Evolutionary conservation across 2,329 filamentous ascomycete genomes (phyloP), one percentile per base, ranked within the genome.

Genomic region (Aureobasidium sp.): DNA sequence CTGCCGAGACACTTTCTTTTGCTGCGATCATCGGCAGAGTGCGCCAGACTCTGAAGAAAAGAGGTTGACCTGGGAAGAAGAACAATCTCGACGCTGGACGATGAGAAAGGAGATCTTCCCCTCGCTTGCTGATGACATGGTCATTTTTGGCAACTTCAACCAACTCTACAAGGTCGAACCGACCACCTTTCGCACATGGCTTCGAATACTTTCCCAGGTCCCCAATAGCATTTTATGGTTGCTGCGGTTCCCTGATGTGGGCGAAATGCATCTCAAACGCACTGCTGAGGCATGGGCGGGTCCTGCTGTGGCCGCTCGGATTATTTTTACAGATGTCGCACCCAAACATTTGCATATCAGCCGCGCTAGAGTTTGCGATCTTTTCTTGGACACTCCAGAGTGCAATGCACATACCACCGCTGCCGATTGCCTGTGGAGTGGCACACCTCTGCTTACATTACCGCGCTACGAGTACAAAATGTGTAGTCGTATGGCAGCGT

Each of bases 91-190:
- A 63, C 83, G 94, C 65, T 97, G 94, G 93, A 82, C 84, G 67
- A 96, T 97, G 91, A 87, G 94, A 34, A 95, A 92, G 71, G 87
- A 95, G 68, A 77, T 99, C 42, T 99, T 99, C 70, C 94, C 94
- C 0, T 80, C 83, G 20, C 79, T 99, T 14, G 79, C 85, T 2
- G 89, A 97, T 69, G 87, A 96, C 72, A 84, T 86, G 22, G 86
- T 99, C 69, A 97, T 99, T 68, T 82, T 99, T 63, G 94, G 91
- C 7, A 99, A 99, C 75, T 99, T 99, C 77, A 99, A 99, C 72
- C 94, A 99, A 74, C 80, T 99, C 36, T 99, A 99, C 78, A 99
- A 99, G 91, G 97, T 99, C 75, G 94, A 99, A 68, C 94, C 94
- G 1, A 95, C 91, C 3, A 97, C 91, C 8, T 97, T 97, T 77